Conservation (phyloP, 1,284 basidiomycete species). For the Pseudomicrostroma phylloplanum region DNA sequence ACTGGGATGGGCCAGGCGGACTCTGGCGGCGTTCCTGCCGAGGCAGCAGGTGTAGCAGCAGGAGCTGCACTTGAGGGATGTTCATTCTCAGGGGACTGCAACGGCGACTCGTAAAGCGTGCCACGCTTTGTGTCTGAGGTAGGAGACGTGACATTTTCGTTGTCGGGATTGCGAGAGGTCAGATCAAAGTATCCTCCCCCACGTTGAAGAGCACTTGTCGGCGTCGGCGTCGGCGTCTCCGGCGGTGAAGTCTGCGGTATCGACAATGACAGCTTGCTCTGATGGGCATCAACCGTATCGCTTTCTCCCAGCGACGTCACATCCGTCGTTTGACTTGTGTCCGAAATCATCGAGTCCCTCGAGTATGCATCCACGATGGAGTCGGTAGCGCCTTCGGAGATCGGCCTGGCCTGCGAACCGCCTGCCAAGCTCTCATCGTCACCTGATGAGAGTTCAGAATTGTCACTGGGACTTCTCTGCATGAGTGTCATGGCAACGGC, state of each 20-base stretch:
- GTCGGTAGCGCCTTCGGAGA: constrained; percentile 36
- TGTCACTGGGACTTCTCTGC: constrained; percentile 7
- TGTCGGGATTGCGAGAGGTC: background rate
- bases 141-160: background rate
- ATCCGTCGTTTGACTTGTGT: constrained; percentile 34
- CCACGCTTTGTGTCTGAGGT: background rate
- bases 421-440: constrained; percentile 6
- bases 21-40: background rate
- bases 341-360: constrained; percentile 36
- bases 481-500: background rate
- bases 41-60: background rate
- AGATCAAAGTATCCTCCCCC: constrained; percentile 19
- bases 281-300: background rate
- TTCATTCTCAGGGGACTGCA: constrained; percentile 13
- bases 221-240: constrained; percentile 30
- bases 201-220: background rate
- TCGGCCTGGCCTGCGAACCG: constrained; percentile 16
- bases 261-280: background rate
- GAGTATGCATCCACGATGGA: constrained; percentile 39
- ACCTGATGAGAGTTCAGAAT: constrained; percentile 11
- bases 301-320: constrained; percentile 20
- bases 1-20: constrained; percentile 29
- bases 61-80: background rate
- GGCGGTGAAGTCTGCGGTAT: constrained; percentile 20
- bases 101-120: constrained; percentile 12